Base-by-base conservation (phyloP, 257 asterid species). In the Solanum medicagineum region DNA sequence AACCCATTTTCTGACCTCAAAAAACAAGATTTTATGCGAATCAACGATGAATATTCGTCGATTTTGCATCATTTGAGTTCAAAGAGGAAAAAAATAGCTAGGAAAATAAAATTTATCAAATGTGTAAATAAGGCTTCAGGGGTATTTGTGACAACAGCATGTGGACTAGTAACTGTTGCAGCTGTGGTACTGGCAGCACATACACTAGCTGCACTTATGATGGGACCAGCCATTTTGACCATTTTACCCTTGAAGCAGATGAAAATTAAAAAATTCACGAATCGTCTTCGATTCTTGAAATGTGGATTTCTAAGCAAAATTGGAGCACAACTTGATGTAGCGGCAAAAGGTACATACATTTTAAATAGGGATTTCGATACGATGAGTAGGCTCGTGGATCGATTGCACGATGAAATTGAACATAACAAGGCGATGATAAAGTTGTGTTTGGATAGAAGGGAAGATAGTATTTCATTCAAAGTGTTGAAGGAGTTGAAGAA, bases 281-380 rank as follows among this genome's bases (percentile, higher is more conserved):
- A 53, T 16, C 2, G 51, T 16, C 4, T 89, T 11, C 40, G 89
- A 10, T 56, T 92, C 13, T 4, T 89, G 81, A 93, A 87, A 84
- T 83, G 84, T 75, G 93, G 93, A 19, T 70, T 86, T 3, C 19
- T 91, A 55, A 89, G 86, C 44, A 87, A 73, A 65, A 44, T 70
- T 15, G 92, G 88, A 3, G 93, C 90, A 26, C 97, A 92, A 54
- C 92, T 95, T 15, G 99, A 95, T 54, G 94, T 90, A 69, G 99
- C 98, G 4, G 95, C 98, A 4, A 95, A 95, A 66, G 98, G 98
- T 3, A 92, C 97, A 0, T 95, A 94, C 11, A 92, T 95, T 0
- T 47, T 95, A 90, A 90, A 90, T n/a, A 85, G 97, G 74, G 98
- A 95, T 69, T 95, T 95, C 83, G 98, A 95, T 60, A 94, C 97